phyloP scores from a whole-genome alignment of 2,329 filamentous ascomycete genomes.

The Ploettnerulaceae sp. region DNA sequence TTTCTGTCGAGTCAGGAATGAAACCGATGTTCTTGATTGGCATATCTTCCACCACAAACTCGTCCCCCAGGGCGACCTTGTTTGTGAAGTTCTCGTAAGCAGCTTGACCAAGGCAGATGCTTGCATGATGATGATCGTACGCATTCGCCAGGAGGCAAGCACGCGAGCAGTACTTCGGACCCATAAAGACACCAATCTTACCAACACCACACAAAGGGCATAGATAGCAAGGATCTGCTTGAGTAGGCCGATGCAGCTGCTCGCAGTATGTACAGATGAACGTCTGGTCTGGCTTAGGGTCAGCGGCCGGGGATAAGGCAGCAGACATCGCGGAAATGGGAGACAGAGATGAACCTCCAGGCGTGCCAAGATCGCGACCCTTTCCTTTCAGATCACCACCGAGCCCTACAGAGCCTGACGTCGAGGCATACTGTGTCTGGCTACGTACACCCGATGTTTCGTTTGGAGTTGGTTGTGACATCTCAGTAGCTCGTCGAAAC shows the following conservation, averaged over 20 bases:
- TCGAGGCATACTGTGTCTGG: too few species aligned
- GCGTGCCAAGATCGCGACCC: background rate
- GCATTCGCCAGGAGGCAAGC: constrained; percentile 27
- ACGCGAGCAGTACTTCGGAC: constrained; percentile 23
- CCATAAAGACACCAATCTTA: constrained; percentile 6
- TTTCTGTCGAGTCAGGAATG: constrained; percentile 11
- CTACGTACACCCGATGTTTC: too few species aligned
- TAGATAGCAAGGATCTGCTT: constrained; percentile 14
- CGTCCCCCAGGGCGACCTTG: background rate
- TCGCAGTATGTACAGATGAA: constrained; percentile 6
- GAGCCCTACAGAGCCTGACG: background rate
- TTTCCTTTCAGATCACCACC: constrained; percentile 1
- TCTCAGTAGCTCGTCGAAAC: constrained; percentile 3
- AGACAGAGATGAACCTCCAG: too few species aligned
- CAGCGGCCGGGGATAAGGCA: too few species aligned
- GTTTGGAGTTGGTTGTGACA: background rate
- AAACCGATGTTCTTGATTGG: constrained; percentile 7
- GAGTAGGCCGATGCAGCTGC: constrained; percentile 2
- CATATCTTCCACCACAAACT: constrained; percentile 10
- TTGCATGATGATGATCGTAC: constrained; percentile 18
- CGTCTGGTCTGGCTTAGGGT: too few species aligned
- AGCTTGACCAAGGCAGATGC: constrained; percentile 14
- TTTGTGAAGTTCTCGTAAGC: background rate
- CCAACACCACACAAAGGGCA: constrained; percentile 26
- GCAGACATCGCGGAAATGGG: too few species aligned